Base-by-base conservation (phyloP, 2,329 filamentous ascomycete genomes). In the Neonectria faginata region DNA sequence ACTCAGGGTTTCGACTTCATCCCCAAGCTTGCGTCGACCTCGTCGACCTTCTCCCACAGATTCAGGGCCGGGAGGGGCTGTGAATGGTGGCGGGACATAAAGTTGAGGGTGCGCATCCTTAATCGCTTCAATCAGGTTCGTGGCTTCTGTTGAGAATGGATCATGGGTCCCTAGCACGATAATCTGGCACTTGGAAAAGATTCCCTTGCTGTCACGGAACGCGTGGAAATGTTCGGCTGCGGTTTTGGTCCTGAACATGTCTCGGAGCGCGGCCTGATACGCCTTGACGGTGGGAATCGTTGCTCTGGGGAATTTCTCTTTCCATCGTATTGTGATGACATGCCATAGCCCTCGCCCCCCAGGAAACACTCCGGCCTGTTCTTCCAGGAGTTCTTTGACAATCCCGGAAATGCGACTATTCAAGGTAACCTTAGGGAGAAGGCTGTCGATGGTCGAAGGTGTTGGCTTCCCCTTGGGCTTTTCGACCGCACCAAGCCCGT, bases 341-440 rank as follows among this genome's bases (percentile, higher is more conserved):
- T 83, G 81, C 77, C 84, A 86, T 5, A 88, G 74, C 3, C 83
- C 77, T 44, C 81, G 79, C 25, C 84, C 84, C 16, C 84, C 83
- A 1, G 86, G 84, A 48, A 88, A 84, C 1, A 84, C 82, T 0
- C 85, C 85, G 2, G 76, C 72, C 6, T 76, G 70, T 33, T 76
- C 71, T n/a, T 64, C 67, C 31, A 79, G 68, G 31, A 77, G 65
- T 3, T 73, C 70, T 6, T 74, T 70, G 16, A 80, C 69, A 10
- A 77, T 69, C 22, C 68, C 62, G 20, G 64, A 70, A 10, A 77
- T 67, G 10, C 72, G 68, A 8, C 54, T 67, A n/a, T 59, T 66
- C 3, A 69, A 29, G 8, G 54, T 58, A 9, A 64, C 56, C 36
- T 63, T 74, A 3, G 65, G 62, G 2, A 73, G 39, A 2, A 70